A percentile compares a stretch with the other conserved stretches of the same genome.
Conservation (phyloP, 2,329 filamentous ascomycete species). For the Exserohilum rostratum region DNA sequence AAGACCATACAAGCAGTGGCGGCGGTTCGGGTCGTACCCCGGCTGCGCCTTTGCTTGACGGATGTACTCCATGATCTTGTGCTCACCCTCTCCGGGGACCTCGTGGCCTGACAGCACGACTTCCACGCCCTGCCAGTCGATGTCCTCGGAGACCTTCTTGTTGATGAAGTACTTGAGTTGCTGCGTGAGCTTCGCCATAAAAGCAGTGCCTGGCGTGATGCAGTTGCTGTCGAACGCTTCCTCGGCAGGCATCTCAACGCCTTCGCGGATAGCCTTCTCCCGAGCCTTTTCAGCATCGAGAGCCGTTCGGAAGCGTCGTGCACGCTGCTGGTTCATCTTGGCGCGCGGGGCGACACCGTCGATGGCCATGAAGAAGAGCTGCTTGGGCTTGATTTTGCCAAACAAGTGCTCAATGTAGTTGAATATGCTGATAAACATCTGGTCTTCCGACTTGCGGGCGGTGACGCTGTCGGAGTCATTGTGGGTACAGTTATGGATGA, state of each 20-base stretch:
- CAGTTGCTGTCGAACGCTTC: slow-evolving; percentile 98
- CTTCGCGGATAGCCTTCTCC: slow-evolving; percentile 89
- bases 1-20: slow-evolving; percentile 95
- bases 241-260: slow-evolving; percentile 91
- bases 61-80: slow-evolving; percentile 99
- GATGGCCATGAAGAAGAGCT: slow-evolving; percentile 99
- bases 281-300: slow-evolving; percentile 87
- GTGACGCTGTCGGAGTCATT: slow-evolving; percentile 92
- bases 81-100: slow-evolving; percentile 96
- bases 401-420: slow-evolving; percentile 99
- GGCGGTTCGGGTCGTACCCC: slow-evolving; percentile 88
- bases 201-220: slow-evolving; percentile 95
- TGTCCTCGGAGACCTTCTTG: slow-evolving; percentile 97
- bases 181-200: slow-evolving; percentile 94
- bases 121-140: slow-evolving; percentile 96
- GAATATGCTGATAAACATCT: slow-evolving; percentile 99
- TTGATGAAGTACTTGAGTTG: slow-evolving; percentile 98
- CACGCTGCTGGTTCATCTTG: slow-evolving; percentile 99
- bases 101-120: slow-evolving; percentile 97
- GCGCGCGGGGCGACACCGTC: slow-evolving; percentile 96
- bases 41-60: slow-evolving; percentile 95
- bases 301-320: slow-evolving; percentile 91
- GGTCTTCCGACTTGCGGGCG: slow-evolving; percentile 92
- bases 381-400: slow-evolving; percentile 97
- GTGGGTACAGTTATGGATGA: slow-evolving; percentile 98